Percentiles rank a stretch among this genome's conserved stretches.
Evolutionary conservation across 257 asterid genomes (phyloP).

Genomic region (Perilla frutescens): DNA sequence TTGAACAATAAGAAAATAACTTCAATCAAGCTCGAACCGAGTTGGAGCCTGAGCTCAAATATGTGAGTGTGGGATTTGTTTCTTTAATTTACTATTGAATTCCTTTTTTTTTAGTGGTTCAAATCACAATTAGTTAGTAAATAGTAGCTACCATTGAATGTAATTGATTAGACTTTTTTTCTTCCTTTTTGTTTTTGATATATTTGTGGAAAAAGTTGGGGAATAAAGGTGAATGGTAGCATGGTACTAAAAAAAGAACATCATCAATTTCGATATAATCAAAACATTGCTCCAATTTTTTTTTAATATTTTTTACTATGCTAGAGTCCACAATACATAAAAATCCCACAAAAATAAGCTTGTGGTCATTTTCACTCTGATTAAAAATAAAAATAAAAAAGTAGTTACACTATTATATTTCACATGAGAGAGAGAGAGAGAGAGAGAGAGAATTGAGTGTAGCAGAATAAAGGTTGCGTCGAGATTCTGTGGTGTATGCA

Average conservation of each 20-base stretch:
- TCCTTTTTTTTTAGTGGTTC: no score
- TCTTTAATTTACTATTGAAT: no score
- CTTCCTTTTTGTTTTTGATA: not conserved
- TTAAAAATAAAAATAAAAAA: no score
- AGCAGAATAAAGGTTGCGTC: constrained; percentile 17
- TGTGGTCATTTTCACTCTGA: no score
- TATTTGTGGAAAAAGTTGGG: constrained; percentile 8
- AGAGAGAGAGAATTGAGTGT: not conserved
- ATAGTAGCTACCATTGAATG: no score
- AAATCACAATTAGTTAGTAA: no score
- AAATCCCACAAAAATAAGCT: not conserved
- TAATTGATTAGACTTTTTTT: not conserved
- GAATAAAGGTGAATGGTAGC: constrained; percentile 8
- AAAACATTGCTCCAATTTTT: not conserved
- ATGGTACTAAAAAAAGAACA: not conserved
- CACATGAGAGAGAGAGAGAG: not conserved
- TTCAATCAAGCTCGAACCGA: no score
- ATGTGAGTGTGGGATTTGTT: no score
- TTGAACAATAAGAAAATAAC: no score
- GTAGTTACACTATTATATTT: no score
- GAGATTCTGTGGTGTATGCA: constrained; percentile 12
- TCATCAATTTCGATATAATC: not conserved
- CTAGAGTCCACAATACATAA: not conserved
- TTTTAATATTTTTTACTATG: not conserved
- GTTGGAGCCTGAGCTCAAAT: no score